Evolutionary conservation across 306 rosid genomes (phyloP).

Genomic region (Malus orientalis): DNA sequence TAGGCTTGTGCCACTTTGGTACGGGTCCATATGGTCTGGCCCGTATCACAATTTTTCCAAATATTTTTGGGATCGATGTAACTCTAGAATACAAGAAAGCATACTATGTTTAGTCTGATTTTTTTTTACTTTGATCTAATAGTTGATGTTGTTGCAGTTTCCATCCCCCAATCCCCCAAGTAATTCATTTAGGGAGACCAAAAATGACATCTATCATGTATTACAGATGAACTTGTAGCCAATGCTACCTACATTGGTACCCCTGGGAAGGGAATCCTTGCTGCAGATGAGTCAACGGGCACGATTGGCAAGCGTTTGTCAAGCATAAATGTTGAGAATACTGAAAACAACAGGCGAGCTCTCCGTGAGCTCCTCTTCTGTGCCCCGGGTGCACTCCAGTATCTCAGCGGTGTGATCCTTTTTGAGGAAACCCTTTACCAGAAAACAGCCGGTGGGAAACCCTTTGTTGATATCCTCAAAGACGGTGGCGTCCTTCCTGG

Average conservation of each 20-base stretch:
- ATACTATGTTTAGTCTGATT: background rate
- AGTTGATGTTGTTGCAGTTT: background rate
- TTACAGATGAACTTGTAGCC: constrained; percentile 54
- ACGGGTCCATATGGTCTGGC: no score
- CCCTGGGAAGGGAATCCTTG: constrained; percentile 68
- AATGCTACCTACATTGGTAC: constrained; percentile 63
- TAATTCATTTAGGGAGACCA: background rate
- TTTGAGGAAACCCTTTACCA: constrained; percentile 62
- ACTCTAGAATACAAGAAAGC: background rate
- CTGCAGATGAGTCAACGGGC: constrained; percentile 62
- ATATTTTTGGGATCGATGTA: background rate
- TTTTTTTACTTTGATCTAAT: background rate
- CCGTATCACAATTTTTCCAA: no score
- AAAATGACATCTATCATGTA: background rate
- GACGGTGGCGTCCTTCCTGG: constrained; percentile 64
- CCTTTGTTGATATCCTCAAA: constrained; percentile 54
- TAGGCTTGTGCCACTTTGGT: no score
- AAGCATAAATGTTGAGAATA: constrained; percentile 52
- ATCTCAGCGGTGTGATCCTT: constrained; percentile 52
- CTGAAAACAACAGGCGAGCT: constrained; percentile 43
- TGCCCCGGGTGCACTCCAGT: constrained; percentile 34
- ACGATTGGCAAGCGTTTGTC: constrained; percentile 56
- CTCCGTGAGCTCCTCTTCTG: constrained; percentile 65
- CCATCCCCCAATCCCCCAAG: background rate
- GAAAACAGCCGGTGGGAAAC: constrained; percentile 54